phyloP scores from a whole-genome alignment of 2,329 filamentous ascomycete genomes.

The Diaporthe aspalathi region DNA sequence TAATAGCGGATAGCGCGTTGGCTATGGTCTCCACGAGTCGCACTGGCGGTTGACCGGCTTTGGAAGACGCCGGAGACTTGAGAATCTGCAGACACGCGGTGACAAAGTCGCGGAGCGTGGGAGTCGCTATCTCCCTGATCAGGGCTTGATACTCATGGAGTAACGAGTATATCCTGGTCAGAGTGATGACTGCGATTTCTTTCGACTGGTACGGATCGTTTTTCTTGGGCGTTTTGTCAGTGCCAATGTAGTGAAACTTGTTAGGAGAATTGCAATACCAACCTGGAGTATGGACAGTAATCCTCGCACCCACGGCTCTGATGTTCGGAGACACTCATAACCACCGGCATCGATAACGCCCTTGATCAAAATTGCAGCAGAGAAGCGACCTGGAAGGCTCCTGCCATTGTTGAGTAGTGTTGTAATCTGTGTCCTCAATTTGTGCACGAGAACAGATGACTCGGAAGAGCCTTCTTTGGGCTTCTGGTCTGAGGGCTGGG shows the following conservation, averaged over 20 bases:
- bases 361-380: constrained; percentile 83
- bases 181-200: constrained; percentile 78
- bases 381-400: constrained; percentile 79
- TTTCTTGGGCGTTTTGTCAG: constrained; percentile 68
- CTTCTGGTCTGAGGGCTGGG: constrained; percentile 69
- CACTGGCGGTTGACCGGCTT: constrained; percentile 54
- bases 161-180: constrained; percentile 86
- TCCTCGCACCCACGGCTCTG: constrained; percentile 81
- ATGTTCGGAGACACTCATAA: constrained; percentile 81
- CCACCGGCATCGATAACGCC: constrained; percentile 84
- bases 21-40: constrained; percentile 75
- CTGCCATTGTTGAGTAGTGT: constrained; percentile 81
- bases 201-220: constrained; percentile 81
- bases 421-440: constrained; percentile 81
- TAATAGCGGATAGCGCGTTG: constrained; percentile 75
- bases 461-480: constrained; percentile 73
- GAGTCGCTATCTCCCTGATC: constrained; percentile 87
- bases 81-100: constrained; percentile 77
- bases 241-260: neutral
- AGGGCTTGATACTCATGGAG: constrained; percentile 86
- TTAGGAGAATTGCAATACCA: constrained; percentile 40
- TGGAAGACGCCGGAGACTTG: constrained; percentile 56
- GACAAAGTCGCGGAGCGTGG: constrained; percentile 80
- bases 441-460: constrained; percentile 78
- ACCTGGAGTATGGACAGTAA: constrained; percentile 80